Base-by-base conservation (phyloP, 805 yeast species). In the Yueomyces sp. region DNA sequence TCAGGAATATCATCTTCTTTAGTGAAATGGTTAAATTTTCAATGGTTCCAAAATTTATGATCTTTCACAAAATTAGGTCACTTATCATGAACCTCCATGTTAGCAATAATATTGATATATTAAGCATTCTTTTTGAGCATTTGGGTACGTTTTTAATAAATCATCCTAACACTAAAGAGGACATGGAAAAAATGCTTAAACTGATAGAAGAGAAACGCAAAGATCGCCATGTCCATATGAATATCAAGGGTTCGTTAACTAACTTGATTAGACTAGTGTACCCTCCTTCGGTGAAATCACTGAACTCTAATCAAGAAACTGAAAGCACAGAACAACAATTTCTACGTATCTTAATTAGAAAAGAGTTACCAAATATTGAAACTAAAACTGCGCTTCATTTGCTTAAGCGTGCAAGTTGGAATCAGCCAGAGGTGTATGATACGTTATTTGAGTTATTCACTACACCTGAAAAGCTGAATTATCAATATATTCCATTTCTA, bases 1-100 rank as follows among this genome's bases (percentile, higher is more conserved):
- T 77, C 50, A 72, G 68, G 49, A 75, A 72, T 49, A 71, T 84
- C 36, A 67, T 71, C 27, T 81, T 83, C 51, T 78, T 84, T 50
- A 66, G 77, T 41, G 96, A 88, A 54, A 65, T 87, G 63, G 74
- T 81, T 32, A 85, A 84, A 55, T 87, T 87, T 57, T 76, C 73
- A 50, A 59, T 86, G 47, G 67, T 86, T 12, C 90, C 94, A 0
- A 64, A 69, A n/a, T 79, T 77, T 58, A 69, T 80, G 45, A 67
- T 80, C 9, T 81, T 85, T 56, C 88, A 86, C 59, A 82, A 81
- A 55, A 70, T 87, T 40, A 69, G 85, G 52, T 63, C 70, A 2
- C 63, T 85, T 49, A 73, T 82, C 2, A 53, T 76, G 44, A 72
- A 73, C 42, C 52, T 76, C 34, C 66, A 71, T 4, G 66, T 70